phyloP scores from a whole-genome alignment of 2,329 filamentous ascomycete species.

The Thielaviopsis euricoi region DNA sequence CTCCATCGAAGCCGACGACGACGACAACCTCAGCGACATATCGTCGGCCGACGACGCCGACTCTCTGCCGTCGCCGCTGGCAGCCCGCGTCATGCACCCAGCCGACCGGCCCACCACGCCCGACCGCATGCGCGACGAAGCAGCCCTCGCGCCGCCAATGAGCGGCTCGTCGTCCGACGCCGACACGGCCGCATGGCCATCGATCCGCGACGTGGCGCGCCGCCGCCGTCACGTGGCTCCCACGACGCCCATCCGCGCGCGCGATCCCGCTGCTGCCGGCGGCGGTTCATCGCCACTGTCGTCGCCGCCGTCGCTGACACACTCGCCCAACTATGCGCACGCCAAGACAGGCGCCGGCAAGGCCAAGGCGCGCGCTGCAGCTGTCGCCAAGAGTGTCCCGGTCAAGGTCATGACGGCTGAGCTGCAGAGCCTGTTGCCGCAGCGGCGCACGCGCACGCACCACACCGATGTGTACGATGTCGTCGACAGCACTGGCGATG shows the following conservation, averaged over 20 bases:
- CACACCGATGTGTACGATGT: constrained; percentile 18
- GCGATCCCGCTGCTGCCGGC: background rate
- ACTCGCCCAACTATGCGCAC: constrained; percentile 40
- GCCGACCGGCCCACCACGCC: constrained; percentile 25
- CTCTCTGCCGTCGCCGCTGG: constrained; percentile 20
- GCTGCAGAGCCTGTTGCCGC: constrained; percentile 36
- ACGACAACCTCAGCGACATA: constrained; percentile 18
- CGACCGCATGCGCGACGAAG: constrained; percentile 19
- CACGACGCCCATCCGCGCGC: constrained; percentile 21
- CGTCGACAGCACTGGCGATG: constrained; percentile 31
- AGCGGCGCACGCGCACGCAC: constrained; percentile 26
- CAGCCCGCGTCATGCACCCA: constrained; percentile 16
- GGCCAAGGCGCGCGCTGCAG: constrained; percentile 16
- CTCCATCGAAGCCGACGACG: constrained; percentile 3
- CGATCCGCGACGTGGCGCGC: constrained; percentile 33
- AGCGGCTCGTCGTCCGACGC: constrained; percentile 27
- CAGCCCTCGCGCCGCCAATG: constrained; percentile 35
- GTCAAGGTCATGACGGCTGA: constrained; percentile 36
- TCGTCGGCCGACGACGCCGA: constrained; percentile 4
- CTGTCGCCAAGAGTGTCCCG: constrained; percentile 25
- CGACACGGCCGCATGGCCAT: constrained; percentile 32
- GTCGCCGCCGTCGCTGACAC: constrained; percentile 48
- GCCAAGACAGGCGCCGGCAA: constrained; percentile 17
- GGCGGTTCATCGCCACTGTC: constrained; percentile 38
- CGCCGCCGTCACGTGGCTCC: constrained; percentile 24